Percentiles rank a stretch among this genome's conserved stretches.
Evolutionary conservation across 139 green algal species (phyloP).

Genomic region (Prasinococcaceae sp.): DNA sequence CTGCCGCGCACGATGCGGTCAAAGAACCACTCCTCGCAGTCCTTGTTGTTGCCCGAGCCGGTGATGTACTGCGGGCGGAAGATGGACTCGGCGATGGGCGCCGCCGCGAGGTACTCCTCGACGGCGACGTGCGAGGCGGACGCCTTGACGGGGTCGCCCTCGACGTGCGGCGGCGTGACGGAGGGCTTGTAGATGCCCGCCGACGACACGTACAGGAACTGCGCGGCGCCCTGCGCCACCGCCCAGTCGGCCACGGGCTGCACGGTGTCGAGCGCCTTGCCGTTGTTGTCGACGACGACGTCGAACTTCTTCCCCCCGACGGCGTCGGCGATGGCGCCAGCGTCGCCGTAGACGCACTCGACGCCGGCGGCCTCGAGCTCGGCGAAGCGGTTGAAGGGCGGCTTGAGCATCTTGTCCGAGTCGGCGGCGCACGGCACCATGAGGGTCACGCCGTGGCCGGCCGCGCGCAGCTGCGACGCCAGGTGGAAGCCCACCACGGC

Average conservation of each 20-base stretch:
- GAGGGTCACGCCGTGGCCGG: constrained; percentile 30
- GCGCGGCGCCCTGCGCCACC: constrained; percentile 15
- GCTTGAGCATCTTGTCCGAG: constrained; percentile 39
- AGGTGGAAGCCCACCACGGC: constrained; percentile 37
- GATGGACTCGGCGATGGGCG: constrained; percentile 7
- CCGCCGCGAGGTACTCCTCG: constrained; percentile 21
- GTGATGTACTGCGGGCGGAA: constrained; percentile 47
- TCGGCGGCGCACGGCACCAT: constrained; percentile 20
- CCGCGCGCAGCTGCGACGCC: constrained; percentile 18
- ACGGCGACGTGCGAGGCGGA: constrained; percentile 29
- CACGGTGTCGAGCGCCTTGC: constrained; percentile 34
- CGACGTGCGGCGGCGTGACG: constrained; percentile 27
- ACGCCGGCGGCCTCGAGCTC: constrained; percentile 22
- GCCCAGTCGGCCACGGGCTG: constrained; percentile 33
- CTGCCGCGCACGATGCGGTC: constrained; percentile 30
- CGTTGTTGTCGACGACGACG: constrained; percentile 43
- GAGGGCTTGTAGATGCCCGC: constrained; percentile 34
- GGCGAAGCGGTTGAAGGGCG: constrained; percentile 28
- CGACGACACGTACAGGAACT: constrained; percentile 39
- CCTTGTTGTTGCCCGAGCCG: constrained; percentile 38
- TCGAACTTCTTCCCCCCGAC: constrained; percentile 22
- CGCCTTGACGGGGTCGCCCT: constrained; percentile 36
- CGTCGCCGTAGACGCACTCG: constrained; percentile 29
- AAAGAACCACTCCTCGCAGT: constrained; percentile 18
- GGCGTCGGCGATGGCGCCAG: constrained; percentile 9